phyloP scores from a whole-genome alignment of 805 yeast species.

The Priceomyces haplophilus region DNA sequence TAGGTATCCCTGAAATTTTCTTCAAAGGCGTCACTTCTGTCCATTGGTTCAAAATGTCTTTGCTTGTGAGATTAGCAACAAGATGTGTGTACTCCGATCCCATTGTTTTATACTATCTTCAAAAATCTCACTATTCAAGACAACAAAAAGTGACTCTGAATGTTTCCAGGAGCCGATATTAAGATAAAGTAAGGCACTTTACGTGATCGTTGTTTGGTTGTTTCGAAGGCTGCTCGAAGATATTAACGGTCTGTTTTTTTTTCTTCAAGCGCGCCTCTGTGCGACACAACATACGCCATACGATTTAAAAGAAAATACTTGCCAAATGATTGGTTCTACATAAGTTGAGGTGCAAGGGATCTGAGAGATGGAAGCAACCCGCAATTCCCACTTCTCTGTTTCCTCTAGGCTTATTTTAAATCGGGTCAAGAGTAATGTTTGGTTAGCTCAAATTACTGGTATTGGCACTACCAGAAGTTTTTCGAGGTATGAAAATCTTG shows the following conservation, averaged over 20 bases:
- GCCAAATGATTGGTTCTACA: too few species aligned
- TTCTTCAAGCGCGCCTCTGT: not conserved
- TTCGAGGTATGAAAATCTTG: conserved; percentile 2
- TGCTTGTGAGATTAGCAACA: conserved; percentile 49
- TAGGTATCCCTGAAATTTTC: conserved; percentile 56
- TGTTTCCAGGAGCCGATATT: too few species aligned
- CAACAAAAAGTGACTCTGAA: not conserved
- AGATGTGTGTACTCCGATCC: conserved; percentile 40
- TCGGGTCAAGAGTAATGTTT: too few species aligned
- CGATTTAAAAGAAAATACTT: too few species aligned
- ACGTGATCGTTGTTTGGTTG: too few species aligned
- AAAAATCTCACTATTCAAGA: not conserved
- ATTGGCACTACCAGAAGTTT: conserved; percentile 1
- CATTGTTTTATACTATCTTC: conserved; percentile 1
- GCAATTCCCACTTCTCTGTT: too few species aligned
- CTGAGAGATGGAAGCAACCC: too few species aligned
- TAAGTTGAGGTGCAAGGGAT: too few species aligned
- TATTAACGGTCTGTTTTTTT: not conserved
- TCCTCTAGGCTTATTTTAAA: too few species aligned
- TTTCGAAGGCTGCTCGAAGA: too few species aligned
- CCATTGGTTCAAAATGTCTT: conserved; percentile 55
- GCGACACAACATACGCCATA: too few species aligned
- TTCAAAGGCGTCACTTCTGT: conserved; percentile 66
- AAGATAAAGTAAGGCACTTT: too few species aligned
- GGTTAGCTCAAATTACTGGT: not conserved